Conservation (phyloP, 2,329 filamentous ascomycete genomes). For the Setomelanomma holmii region DNA sequence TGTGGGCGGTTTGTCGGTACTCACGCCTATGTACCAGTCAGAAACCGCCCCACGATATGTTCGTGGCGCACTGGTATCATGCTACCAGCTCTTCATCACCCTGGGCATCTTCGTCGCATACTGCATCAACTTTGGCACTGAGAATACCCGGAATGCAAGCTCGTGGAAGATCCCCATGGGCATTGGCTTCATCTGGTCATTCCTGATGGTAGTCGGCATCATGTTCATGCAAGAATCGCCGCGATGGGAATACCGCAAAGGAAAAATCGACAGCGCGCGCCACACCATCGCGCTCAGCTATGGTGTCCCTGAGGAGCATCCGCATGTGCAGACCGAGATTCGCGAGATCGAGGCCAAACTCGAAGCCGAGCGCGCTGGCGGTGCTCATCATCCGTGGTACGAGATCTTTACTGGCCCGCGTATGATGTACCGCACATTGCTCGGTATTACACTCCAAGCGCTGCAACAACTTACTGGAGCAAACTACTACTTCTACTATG, state of each 20-base stretch:
- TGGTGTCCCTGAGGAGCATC: constrained; percentile 63
- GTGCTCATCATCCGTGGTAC: constrained; percentile 52
- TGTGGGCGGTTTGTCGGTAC: constrained; percentile 69
- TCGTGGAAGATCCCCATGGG: constrained; percentile 72
- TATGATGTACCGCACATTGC: constrained; percentile 69
- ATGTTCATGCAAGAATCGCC: constrained; percentile 64
- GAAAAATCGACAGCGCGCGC: constrained; percentile 59
- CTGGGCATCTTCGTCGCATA: constrained; percentile 66
- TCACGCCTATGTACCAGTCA: constrained; percentile 67
- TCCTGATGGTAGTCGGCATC: constrained; percentile 62
- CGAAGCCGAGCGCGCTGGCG: constrained; percentile 57
- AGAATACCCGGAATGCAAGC: constrained; percentile 54
- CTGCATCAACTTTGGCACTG: constrained; percentile 67
- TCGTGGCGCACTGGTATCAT: constrained; percentile 67
- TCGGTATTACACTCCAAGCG: constrained; percentile 69
- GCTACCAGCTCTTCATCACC: constrained; percentile 74
- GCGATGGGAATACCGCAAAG: constrained; percentile 65
- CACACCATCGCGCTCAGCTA: constrained; percentile 62
- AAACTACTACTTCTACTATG: constrained; percentile 70
- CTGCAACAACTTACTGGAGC: constrained; percentile 73
- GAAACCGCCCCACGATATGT: constrained; percentile 71
- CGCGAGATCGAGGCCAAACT: constrained; percentile 64
- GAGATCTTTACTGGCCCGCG: constrained; percentile 71
- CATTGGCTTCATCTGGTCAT: constrained; percentile 63
- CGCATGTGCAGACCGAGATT: constrained; percentile 60